Evolutionary conservation across 441 rosid species (phyloP).

Genomic region (Erodium trifolium): DNA sequence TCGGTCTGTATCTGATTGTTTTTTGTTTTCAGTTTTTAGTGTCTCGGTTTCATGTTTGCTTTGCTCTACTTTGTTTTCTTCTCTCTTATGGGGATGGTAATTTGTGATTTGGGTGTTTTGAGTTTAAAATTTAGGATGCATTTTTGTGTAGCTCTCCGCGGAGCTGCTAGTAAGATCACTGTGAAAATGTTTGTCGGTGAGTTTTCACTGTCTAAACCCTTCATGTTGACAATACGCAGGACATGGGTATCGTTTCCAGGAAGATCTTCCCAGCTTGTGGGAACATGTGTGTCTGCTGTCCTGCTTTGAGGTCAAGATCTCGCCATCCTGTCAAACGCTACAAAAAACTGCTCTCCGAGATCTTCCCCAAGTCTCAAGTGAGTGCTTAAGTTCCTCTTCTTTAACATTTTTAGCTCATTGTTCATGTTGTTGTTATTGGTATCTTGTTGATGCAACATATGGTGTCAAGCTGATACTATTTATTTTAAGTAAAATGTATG

Average conservation of each 20-base stretch:
- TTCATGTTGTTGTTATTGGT: neutral
- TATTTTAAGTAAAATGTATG: no score
- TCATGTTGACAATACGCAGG: slow-evolving; percentile 29
- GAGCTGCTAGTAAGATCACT: slow-evolving; percentile 7
- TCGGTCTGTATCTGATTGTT: no score
- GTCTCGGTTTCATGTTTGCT: neutral
- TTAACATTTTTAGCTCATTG: neutral
- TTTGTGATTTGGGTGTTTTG: slow-evolving; percentile 8
- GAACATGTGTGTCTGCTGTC: slow-evolving; percentile 97
- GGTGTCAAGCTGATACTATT: neutral
- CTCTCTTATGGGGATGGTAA: no score
- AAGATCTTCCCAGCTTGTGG: slow-evolving; percentile 93
- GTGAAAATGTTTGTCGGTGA: slow-evolving; percentile 6
- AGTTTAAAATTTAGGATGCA: neutral
- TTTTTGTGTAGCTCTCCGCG: neutral
- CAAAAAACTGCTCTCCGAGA: slow-evolving; percentile 82
- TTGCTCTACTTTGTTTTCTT: no score
- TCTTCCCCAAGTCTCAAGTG: slow-evolving; percentile 82
- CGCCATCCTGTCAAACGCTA: slow-evolving; percentile 97
- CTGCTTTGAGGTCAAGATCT: slow-evolving; percentile 96
- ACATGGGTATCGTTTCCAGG: slow-evolving; percentile 90
- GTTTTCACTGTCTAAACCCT: slow-evolving; percentile 8
- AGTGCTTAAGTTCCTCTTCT: slow-evolving; percentile 24
- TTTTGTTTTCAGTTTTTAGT: neutral
- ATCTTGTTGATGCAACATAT: slow-evolving; percentile 7